phyloP scores from a whole-genome alignment of 164 flowering plant species.

The Vitis riparia region DNA sequence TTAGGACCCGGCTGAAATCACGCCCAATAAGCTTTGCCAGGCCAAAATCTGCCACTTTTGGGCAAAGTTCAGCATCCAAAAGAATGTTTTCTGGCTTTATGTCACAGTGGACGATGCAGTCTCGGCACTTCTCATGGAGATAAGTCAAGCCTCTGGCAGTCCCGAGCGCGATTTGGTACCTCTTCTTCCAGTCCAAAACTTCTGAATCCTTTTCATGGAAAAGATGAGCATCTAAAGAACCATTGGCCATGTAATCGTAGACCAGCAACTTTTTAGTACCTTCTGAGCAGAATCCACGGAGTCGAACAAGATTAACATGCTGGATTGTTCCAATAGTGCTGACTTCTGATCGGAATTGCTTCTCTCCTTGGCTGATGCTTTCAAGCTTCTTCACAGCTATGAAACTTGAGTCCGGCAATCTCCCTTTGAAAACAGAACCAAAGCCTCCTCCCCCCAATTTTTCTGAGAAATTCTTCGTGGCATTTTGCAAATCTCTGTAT shows the following conservation, averaged over 20 bases:
- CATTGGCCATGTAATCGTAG: conserved; percentile 57
- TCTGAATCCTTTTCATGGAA: conserved; percentile 13
- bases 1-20: conserved; percentile 41
- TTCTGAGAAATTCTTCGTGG: conserved; percentile 51
- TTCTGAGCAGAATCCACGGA: conserved; percentile 61
- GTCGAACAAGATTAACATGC: conserved; percentile 58
- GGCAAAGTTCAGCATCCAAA: conserved; percentile 30
- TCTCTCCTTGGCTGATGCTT: conserved; percentile 53
- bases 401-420: conserved; percentile 38
- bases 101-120: conserved; percentile 46
- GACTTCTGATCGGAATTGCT: conserved; percentile 57
- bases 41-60: conserved; percentile 43
- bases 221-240: conserved; percentile 41
- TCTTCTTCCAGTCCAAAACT: conserved; percentile 30
- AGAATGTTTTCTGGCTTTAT: conserved; percentile 44
- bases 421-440: conserved; percentile 65
- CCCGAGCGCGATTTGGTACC: conserved; percentile 38
- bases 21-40: conserved; percentile 40
- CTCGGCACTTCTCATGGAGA: conserved; percentile 46
- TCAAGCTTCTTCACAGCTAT: conserved; percentile 63
- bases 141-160: conserved; percentile 40
- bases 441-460: conserved; percentile 60
- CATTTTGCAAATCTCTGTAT: conserved; percentile 41
- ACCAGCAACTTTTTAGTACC: conserved; percentile 45
- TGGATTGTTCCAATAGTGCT: conserved; percentile 56